Percentiles rank a stretch among this genome's conserved stretches.
phyloP scores from a whole-genome alignment of 768 basidiomycete genomes.

The Suillus subluteus region DNA sequence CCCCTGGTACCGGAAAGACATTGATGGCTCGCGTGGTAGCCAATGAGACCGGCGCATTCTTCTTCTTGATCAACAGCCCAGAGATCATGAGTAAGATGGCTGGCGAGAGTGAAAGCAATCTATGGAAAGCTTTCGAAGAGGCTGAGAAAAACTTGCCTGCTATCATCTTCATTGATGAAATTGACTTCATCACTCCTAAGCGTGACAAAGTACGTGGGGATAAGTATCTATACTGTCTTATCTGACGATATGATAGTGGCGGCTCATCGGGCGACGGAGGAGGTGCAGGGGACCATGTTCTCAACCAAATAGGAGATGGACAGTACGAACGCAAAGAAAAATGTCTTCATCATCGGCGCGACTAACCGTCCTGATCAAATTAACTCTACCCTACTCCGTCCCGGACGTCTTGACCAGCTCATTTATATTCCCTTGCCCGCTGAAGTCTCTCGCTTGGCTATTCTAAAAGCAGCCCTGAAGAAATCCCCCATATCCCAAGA shows the following conservation, averaged over 20 bases:
- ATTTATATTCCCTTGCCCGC: constrained; percentile 99
- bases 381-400: constrained; percentile 89
- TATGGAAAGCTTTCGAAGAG: constrained; percentile 98
- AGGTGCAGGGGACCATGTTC: constrained; percentile 96
- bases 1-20: constrained; percentile 99
- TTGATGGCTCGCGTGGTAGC: constrained; percentile 99
- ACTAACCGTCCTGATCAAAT: constrained; percentile 98
- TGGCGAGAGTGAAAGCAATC: constrained; percentile 95
- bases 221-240: constrained; percentile 1
- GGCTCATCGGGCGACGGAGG: constrained; percentile 84
- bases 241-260: constrained; percentile 57
- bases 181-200: constrained; percentile 99
- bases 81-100: constrained; percentile 99
- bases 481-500: constrained; percentile 85
- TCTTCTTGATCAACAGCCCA: constrained; percentile 99
- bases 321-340: constrained; percentile 98
- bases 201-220: constrained; percentile 84
- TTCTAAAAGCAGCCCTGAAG: constrained; percentile 89
- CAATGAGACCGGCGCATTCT: constrained; percentile 99
- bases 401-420: constrained; percentile 97
- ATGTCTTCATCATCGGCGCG: constrained; percentile 97
- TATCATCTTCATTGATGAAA: constrained; percentile 99
- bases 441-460: constrained; percentile 87
- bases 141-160: constrained; percentile 99
- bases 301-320: constrained; percentile 99